Conservation (phyloP, 2,329 filamentous ascomycete genomes). For the Hymenoscyphus repandus region DNA sequence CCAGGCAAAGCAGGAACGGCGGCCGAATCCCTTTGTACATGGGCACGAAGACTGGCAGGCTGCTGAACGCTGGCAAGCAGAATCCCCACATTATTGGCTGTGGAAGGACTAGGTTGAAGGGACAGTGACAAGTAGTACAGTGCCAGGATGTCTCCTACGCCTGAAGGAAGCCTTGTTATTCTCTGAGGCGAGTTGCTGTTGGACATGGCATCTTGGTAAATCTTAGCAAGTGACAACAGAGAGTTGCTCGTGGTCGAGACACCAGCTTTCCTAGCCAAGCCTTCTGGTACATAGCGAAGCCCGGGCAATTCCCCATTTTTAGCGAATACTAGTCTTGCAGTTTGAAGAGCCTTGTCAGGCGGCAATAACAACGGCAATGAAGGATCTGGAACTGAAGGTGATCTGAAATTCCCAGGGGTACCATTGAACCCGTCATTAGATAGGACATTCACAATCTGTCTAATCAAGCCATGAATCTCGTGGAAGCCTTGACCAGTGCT, state of each 20-base stretch:
- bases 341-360: conserved; percentile 77
- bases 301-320: conserved; percentile 74
- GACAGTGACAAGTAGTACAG: conserved; percentile 95
- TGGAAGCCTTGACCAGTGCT: conserved; percentile 67
- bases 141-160: conserved; percentile 86
- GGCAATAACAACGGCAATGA: conserved; percentile 65
- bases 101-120: conserved; percentile 91
- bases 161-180: conserved; percentile 58
- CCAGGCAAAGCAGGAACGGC: conserved; percentile 59
- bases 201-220: conserved; percentile 94
- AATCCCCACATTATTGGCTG: conserved; percentile 97
- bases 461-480: conserved; percentile 74
- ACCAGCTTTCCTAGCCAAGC: conserved; percentile 69
- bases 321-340: conserved; percentile 77
- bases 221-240: conserved; percentile 89
- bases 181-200: conserved; percentile 42
- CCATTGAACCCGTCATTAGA: conserved; percentile 41
- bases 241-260: conserved; percentile 95
- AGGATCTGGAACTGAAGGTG: conserved; percentile 3
- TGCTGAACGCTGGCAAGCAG: conserved; percentile 93
- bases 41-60: conserved; percentile 35
- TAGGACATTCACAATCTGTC: conserved; percentile 68
- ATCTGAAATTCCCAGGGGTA: conserved; percentile 23
- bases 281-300: conserved; percentile 65
- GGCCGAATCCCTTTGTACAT: conserved; percentile 27